Conservation (phyloP, 2,329 filamentous ascomycete genomes). For the Fusarium liriodendri region DNA sequence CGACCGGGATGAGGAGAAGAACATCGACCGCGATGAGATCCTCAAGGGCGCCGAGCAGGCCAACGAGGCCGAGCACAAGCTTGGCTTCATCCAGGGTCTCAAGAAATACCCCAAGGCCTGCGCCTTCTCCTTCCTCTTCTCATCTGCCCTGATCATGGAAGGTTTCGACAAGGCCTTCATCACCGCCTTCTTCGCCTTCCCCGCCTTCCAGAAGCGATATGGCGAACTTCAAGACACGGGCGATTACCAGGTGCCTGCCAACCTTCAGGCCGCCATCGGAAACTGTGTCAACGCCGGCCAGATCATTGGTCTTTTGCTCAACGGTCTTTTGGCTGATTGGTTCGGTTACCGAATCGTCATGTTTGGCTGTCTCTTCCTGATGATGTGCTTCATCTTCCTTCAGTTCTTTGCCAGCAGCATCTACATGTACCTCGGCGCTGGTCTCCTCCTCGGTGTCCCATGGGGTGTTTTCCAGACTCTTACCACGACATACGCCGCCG, state of each 20-base stretch:
- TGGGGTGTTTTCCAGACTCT: constrained; percentile 61
- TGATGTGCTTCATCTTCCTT: constrained; percentile 59
- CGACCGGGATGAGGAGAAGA: constrained; percentile 25
- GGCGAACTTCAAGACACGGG: constrained; percentile 48
- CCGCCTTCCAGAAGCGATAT: constrained; percentile 51
- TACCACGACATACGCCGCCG: constrained; percentile 60
- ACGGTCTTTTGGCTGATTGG: constrained; percentile 58
- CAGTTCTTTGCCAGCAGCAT: constrained; percentile 58
- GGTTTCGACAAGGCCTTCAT: constrained; percentile 54
- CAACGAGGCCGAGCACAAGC: constrained; percentile 43
- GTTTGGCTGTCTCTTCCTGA: constrained; percentile 52
- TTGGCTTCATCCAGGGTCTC: constrained; percentile 49
- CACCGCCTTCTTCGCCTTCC: constrained; percentile 54
- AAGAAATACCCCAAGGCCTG: constrained; percentile 53
- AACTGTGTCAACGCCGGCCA: constrained; percentile 60
- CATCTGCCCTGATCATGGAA: constrained; percentile 53
- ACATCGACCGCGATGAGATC: constrained; percentile 16
- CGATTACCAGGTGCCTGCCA: constrained; percentile 57
- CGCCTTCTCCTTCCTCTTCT: constrained; percentile 51
- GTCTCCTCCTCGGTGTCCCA: constrained; percentile 59
- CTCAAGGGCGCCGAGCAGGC: constrained; percentile 31
- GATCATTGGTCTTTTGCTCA: constrained; percentile 61
- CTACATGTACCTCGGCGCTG: constrained; percentile 54
- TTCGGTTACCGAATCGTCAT: constrained; percentile 59
- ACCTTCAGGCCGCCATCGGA: constrained; percentile 61